A percentile compares a stretch with the other conserved stretches of the same genome.
phyloP scores from a whole-genome alignment of 139 green algal species.

The Desmodesmus armatus region DNA sequence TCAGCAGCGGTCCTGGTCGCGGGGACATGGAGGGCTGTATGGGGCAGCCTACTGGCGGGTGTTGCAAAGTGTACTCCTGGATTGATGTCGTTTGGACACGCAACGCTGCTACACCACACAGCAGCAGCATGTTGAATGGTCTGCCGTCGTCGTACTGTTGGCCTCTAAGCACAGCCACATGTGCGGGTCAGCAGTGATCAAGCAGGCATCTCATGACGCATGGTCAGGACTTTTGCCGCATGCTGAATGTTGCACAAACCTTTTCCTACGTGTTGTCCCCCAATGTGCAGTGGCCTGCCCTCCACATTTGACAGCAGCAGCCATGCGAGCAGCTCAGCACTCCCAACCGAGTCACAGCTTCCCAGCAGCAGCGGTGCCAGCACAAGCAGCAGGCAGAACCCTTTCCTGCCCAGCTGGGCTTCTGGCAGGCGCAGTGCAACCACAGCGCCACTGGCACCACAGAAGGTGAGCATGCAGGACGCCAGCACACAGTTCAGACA shows the following conservation, averaged over 20 bases:
- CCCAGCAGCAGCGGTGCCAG: slow-evolving; percentile 18
- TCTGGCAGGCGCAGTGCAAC: slow-evolving; percentile 53
- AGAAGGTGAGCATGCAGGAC: slow-evolving; percentile 44
- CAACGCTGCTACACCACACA: neutral
- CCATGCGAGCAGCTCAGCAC: neutral
- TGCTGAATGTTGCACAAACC: neutral
- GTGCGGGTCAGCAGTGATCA: neutral
- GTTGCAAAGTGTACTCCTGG: neutral
- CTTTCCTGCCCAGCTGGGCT: neutral
- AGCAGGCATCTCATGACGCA: neutral
- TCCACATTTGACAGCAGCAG: slow-evolving; percentile 10
- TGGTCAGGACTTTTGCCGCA: neutral
- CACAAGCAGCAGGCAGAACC: slow-evolving; percentile 39
- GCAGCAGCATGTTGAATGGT: neutral
- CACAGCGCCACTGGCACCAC: slow-evolving; percentile 53
- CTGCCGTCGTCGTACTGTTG: neutral
- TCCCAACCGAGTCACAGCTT: too few relatives aligned
- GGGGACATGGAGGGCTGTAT: neutral
- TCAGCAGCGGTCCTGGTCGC: neutral
- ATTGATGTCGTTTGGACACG: neutral
- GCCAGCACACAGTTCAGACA: too few relatives aligned
- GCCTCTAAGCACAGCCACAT: neutral
- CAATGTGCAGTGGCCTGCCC: slow-evolving; percentile 32
- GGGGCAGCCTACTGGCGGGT: neutral
- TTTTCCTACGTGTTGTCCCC: neutral